Conservation (phyloP, 2,329 filamentous ascomycete genomes). For the Volutella citrinella region DNA sequence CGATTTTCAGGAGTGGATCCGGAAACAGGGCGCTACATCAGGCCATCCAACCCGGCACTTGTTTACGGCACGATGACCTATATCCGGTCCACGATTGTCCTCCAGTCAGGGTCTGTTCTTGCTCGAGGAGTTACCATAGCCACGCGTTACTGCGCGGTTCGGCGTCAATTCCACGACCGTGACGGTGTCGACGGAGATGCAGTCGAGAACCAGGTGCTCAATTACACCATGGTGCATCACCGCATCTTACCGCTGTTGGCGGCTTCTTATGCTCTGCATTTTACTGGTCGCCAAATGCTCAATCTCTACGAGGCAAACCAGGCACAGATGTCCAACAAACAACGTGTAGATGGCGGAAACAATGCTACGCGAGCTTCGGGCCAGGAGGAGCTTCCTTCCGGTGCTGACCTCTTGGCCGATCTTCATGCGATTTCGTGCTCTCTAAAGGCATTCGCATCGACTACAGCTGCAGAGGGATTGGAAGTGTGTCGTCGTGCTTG, state of each 20-base stretch:
- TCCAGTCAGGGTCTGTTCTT: constrained; percentile 68
- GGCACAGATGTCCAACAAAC: constrained; percentile 54
- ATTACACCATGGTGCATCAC: constrained; percentile 80
- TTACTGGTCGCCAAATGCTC: constrained; percentile 76
- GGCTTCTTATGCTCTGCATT: constrained; percentile 74
- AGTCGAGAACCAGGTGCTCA: constrained; percentile 71
- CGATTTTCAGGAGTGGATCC: constrained; percentile 69
- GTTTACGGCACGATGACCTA: constrained; percentile 76
- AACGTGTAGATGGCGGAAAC: constrained; percentile 35
- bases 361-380: constrained; percentile 54
- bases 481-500: constrained; percentile 73
- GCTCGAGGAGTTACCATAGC: constrained; percentile 77
- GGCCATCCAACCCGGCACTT: constrained; percentile 63
- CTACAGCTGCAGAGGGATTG: constrained; percentile 69
- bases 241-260: constrained; percentile 70
- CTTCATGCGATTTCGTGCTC: constrained; percentile 75
- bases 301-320: constrained; percentile 70
- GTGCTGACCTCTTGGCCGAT: constrained; percentile 68
- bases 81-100: constrained; percentile 70
- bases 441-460: constrained; percentile 70
- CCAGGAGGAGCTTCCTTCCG: constrained; percentile 61
- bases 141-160: constrained; percentile 68
- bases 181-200: constrained; percentile 56
- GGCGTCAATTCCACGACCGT: constrained; percentile 75
- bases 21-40: constrained; percentile 64